A percentile compares a stretch with the other conserved stretches of the same genome.
phyloP scores from a whole-genome alignment of 805 yeast genomes.

The Ogataea paraovalis region DNA sequence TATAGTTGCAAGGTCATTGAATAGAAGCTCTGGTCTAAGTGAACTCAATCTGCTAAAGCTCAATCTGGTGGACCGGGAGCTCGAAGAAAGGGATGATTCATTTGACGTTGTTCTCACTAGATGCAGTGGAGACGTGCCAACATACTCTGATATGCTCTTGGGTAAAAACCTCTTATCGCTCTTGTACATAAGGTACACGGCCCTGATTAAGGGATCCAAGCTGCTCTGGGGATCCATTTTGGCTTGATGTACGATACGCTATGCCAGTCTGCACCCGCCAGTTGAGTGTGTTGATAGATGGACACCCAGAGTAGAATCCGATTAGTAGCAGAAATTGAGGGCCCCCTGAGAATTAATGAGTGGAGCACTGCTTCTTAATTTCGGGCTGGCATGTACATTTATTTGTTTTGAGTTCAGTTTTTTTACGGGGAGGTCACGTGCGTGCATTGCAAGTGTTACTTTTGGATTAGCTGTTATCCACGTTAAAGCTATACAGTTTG shows the following conservation, averaged over 20 bases:
- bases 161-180: conserved; percentile 12
- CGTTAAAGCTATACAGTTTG: neutral
- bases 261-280: no score
- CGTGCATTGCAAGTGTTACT: no score
- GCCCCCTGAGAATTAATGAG: no score
- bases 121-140: conserved; percentile 6
- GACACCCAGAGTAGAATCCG: no score
- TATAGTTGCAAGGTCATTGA: conserved; percentile 5
- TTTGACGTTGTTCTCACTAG: conserved; percentile 10
- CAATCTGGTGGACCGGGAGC: neutral
- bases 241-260: neutral
- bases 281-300: no score
- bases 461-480: no score
- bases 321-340: no score
- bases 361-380: no score
- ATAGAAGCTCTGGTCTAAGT: conserved; percentile 7
- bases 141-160: conserved; percentile 11
- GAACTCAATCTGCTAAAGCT: conserved; percentile 2
- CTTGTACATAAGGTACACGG: conserved; percentile 16
- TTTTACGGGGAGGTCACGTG: no score
- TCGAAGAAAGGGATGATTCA: conserved; percentile 8
- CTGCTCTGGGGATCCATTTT: neutral
- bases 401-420: no score
- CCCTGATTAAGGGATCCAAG: conserved; percentile 17
- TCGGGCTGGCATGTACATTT: no score